Percentiles rank a stretch among this genome's conserved stretches.
These are phyloP conservation scores for Penicillium herquei DNA, from an alignment of 495 filamentous ascomycete genomes.

Conservation along the genomic window DNA sequence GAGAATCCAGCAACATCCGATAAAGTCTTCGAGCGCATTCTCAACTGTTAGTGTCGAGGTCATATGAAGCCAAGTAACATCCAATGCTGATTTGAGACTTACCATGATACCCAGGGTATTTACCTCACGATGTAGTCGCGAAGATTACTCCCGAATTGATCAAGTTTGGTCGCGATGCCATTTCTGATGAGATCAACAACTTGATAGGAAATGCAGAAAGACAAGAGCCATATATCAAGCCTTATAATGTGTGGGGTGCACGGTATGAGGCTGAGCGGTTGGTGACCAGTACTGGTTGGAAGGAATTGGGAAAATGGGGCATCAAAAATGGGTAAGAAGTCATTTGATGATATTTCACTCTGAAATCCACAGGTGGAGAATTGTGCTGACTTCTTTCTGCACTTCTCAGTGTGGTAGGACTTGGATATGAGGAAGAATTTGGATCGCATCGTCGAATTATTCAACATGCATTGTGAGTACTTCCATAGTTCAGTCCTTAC, in stretches of 20 bases:
- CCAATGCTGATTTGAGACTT: not conserved
- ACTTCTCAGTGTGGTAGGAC: slow-evolving; percentile 33
- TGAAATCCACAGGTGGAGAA: not conserved
- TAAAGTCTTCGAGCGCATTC: slow-evolving; percentile 11
- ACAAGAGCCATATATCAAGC: slow-evolving; percentile 29
- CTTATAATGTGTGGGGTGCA: slow-evolving; percentile 31
- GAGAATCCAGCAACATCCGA: slow-evolving; percentile 16
- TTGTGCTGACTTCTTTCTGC: not conserved
- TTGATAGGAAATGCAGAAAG: slow-evolving; percentile 25
- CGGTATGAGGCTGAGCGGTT: slow-evolving; percentile 29
- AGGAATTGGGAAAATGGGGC: slow-evolving; percentile 32
- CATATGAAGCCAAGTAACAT: too few species aligned
- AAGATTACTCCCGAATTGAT: slow-evolving; percentile 8
- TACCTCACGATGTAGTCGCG: slow-evolving; percentile 4
- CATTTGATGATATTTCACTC: not conserved
- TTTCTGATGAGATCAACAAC: slow-evolving; percentile 11
- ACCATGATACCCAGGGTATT: slow-evolving; percentile 7
- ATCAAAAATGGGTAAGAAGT: slow-evolving; percentile 26
- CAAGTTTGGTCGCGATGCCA: slow-evolving; percentile 12
- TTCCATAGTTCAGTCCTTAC: not conserved
- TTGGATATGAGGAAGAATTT: slow-evolving; percentile 34
- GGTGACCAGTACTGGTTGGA: slow-evolving; percentile 40
- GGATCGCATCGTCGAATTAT: slow-evolving; percentile 36
- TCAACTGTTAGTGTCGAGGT: slow-evolving; percentile 7
- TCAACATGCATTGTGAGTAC: slow-evolving; percentile 30